These are phyloP conservation scores for Lecanicillium sp. DNA, from an alignment of 2,329 filamentous ascomycete genomes.

Conservation along the genomic window DNA sequence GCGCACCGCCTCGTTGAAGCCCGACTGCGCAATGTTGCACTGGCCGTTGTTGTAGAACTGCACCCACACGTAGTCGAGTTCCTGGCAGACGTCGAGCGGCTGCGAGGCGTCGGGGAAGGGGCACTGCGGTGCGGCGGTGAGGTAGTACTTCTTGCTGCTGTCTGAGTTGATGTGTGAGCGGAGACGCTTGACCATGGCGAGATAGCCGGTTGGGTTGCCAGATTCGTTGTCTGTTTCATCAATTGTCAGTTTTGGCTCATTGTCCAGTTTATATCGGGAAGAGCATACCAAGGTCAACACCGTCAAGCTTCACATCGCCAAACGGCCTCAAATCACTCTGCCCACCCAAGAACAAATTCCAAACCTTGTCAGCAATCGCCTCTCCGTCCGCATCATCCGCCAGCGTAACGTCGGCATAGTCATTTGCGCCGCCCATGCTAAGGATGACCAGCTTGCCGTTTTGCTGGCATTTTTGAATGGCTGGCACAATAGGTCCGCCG, in stretches of 20 bases:
- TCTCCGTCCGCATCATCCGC: conserved; percentile 37
- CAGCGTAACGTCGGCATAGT: conserved; percentile 56
- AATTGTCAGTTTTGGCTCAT: no score
- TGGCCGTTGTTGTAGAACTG: conserved; percentile 64
- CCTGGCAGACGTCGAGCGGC: conserved; percentile 23
- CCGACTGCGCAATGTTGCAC: conserved; percentile 40
- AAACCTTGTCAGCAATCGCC: conserved; percentile 52
- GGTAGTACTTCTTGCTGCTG: conserved; percentile 40
- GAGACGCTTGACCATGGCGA: conserved; percentile 51
- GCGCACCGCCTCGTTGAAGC: conserved; percentile 55
- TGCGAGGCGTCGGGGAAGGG: conserved; percentile 48
- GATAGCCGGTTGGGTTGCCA: conserved; percentile 50
- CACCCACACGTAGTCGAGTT: conserved; percentile 51
- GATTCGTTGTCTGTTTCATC: conserved; percentile 39
- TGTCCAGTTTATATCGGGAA: no score
- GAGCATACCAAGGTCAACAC: conserved; percentile 52
- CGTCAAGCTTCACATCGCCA: conserved; percentile 57
- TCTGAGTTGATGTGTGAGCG: conserved; percentile 45
- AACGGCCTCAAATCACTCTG: conserved; percentile 53
- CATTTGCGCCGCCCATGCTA: conserved; percentile 61
- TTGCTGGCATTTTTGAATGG: conserved; percentile 49
- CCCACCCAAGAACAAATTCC: conserved; percentile 55
- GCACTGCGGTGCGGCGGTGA: conserved; percentile 60
- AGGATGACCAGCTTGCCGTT: conserved; percentile 62
- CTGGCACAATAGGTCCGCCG: conserved; percentile 11